phyloP scores from a whole-genome alignment of 257 asterid species.

The Scutellaria galericulata region DNA sequence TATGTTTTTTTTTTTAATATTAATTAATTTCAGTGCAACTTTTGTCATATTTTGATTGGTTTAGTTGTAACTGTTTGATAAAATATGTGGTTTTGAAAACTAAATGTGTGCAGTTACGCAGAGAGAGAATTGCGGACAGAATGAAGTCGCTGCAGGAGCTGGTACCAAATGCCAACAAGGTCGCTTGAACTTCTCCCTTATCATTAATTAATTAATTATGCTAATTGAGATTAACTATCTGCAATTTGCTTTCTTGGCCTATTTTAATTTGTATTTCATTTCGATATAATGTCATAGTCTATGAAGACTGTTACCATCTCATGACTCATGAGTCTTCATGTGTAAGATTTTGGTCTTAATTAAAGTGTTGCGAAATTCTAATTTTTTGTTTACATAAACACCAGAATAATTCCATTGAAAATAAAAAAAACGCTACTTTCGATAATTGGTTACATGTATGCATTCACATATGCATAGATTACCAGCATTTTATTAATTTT shows the following conservation, averaged over 20 bases:
- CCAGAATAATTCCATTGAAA: too few species aligned
- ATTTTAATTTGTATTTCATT: background rate
- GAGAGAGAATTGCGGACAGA: conserved; percentile 99
- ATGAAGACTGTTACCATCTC: background rate
- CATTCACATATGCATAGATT: background rate
- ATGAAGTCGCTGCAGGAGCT: conserved; percentile 96
- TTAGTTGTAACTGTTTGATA: conserved; percentile 8
- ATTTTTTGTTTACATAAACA: too few species aligned
- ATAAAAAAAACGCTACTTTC: too few species aligned
- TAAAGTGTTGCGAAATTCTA: too few species aligned
- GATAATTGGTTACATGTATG: background rate
- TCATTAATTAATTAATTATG: background rate
- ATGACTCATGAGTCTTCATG: background rate
- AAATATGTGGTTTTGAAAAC: conserved; percentile 33
- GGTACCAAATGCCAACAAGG: conserved; percentile 95
- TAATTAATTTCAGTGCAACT: conserved; percentile 31
- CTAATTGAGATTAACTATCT: conserved; percentile 22
- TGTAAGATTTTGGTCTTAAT: too few species aligned
- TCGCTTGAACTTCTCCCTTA: conserved; percentile 33
- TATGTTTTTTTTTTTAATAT: conserved; percentile 1
- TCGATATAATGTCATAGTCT: too few species aligned
- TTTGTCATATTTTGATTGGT: conserved; percentile 34
- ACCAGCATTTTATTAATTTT: conserved; percentile 1
- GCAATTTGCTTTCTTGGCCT: background rate
- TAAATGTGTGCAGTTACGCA: conserved; percentile 72